Percentiles rank a stretch among this genome's conserved stretches.
phyloP scores from a whole-genome alignment of 2,329 filamentous ascomycete genomes.

The Camillea tinctor region DNA sequence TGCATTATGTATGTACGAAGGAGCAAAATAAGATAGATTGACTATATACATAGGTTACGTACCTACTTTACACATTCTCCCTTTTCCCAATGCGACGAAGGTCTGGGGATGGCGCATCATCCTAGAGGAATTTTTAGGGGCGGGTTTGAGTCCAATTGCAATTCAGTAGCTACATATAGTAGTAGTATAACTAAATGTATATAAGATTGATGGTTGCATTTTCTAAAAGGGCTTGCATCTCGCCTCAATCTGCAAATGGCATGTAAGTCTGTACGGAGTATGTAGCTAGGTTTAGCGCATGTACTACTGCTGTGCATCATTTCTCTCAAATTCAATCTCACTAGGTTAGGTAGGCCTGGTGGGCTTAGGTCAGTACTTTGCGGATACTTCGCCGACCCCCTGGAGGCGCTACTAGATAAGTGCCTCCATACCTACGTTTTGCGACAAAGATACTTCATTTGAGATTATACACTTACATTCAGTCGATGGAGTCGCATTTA shows the following conservation, averaged over 20 bases:
- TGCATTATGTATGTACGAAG: no score
- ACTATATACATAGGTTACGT: not conserved
- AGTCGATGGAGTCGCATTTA: not conserved
- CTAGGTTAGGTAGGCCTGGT: no score
- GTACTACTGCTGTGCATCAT: no score
- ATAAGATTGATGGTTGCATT: conserved; percentile 19
- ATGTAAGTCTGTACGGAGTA: not conserved
- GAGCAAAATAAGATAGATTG: no score
- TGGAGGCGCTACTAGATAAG: not conserved
- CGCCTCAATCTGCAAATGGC: no score
- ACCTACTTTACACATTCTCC: not conserved
- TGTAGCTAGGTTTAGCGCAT: no score
- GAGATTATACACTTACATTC: not conserved
- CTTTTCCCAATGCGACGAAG: not conserved
- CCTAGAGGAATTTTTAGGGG: conserved; percentile 12
- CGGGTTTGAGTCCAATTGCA: conserved; percentile 2
- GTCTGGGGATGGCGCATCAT: no score
- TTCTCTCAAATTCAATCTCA: no score
- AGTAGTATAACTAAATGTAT: not conserved
- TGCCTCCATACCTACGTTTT: not conserved
- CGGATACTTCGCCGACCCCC: no score
- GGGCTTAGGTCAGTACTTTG: no score
- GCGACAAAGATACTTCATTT: not conserved
- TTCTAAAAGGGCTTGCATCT: conserved; percentile 12
- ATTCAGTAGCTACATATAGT: conserved; percentile 4